Base-by-base conservation (phyloP, 2,329 filamentous ascomycete genomes). In the Lasiodiplodia theobromae region DNA sequence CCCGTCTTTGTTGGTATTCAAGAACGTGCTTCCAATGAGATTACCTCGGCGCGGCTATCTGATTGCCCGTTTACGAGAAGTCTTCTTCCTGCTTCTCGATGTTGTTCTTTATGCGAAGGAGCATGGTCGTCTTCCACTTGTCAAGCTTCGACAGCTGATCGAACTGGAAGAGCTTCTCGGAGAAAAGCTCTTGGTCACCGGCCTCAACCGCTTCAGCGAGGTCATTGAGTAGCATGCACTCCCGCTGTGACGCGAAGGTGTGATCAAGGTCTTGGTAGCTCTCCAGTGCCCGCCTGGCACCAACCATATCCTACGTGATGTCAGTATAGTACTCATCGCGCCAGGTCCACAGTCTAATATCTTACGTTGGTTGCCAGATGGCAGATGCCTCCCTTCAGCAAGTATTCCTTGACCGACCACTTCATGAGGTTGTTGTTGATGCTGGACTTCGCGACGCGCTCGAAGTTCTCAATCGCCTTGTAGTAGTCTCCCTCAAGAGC, bases 341-440 rank as follows among this genome's bases (percentile, higher is more conserved):
- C 44, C 18, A 47, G 18, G 38, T 12, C 12, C 8, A 7, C 21
- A 34, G 18, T 66, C 12, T 47, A 10, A 47, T 44, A 67, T 60
- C 40, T 38, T 78, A 83, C 83, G 68, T 82, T 85, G n/a, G 86
- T 86, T 67, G 88, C 89, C 47, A 98, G 86, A 78, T 97, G 91
- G 83, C 94, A 97, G 77, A 98, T 92, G 38, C 94, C 94, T 0
- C 93, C 93, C 83, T 97, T 97, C 76, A 98, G 86, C 76, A 97
- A 90, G 82, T 97, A 97, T 72, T 97, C 94, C 82, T 97, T 98
- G 71, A 98, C 93, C 58, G 89, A 93, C 88, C 93, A 97, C 78
- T 91, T 92, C 92, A 96, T 95, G 69, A 97, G 85, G 80, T 96
- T 96, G 84, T 96, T 97, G 80, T 90, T 90, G 74, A 97, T 89